These are phyloP conservation scores for Aspergillus kassunensis DNA, from an alignment of 495 filamentous ascomycete genomes.

Conservation along the genomic window DNA sequence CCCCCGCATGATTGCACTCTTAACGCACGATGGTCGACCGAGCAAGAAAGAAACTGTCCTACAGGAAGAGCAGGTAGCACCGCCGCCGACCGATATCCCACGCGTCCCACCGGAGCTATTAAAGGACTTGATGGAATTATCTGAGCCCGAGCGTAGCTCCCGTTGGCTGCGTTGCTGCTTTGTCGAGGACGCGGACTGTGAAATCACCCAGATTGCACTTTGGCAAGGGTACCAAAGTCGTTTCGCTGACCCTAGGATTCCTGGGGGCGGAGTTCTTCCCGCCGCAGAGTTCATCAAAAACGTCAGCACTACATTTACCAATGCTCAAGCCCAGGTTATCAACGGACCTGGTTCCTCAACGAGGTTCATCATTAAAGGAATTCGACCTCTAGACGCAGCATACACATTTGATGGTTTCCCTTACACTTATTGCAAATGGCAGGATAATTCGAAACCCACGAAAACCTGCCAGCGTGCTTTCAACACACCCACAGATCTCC, in stretches of 20 bases:
- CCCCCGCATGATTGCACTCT: slow-evolving; percentile 68
- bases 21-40: slow-evolving; percentile 59
- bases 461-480: slow-evolving; percentile 60
- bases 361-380: slow-evolving; percentile 93
- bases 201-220: slow-evolving; percentile 92
- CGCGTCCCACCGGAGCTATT: slow-evolving; percentile 70
- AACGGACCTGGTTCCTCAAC: slow-evolving; percentile 49
- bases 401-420: slow-evolving; percentile 61
- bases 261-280: slow-evolving; percentile 60
- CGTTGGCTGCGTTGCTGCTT: slow-evolving; percentile 69
- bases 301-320: slow-evolving; percentile 73
- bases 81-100: slow-evolving; percentile 61
- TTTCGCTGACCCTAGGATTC: slow-evolving; percentile 53
- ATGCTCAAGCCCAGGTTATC: slow-evolving; percentile 79
- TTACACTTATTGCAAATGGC: slow-evolving; percentile 56
- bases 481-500: slow-evolving; percentile 58
- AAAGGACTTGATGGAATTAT: slow-evolving; percentile 65
- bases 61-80: slow-evolving; percentile 45
- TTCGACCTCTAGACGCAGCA: slow-evolving; percentile 70
- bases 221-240: slow-evolving; percentile 95
- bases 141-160: slow-evolving; percentile 84
- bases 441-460: slow-evolving; percentile 36
- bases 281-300: slow-evolving; percentile 98
- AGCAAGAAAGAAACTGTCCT: slow-evolving; percentile 39
- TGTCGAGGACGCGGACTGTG: slow-evolving; percentile 74